Evolutionary conservation across 768 basidiomycete species (phyloP).

Genomic region (Brasilioporus rufonigricans): DNA sequence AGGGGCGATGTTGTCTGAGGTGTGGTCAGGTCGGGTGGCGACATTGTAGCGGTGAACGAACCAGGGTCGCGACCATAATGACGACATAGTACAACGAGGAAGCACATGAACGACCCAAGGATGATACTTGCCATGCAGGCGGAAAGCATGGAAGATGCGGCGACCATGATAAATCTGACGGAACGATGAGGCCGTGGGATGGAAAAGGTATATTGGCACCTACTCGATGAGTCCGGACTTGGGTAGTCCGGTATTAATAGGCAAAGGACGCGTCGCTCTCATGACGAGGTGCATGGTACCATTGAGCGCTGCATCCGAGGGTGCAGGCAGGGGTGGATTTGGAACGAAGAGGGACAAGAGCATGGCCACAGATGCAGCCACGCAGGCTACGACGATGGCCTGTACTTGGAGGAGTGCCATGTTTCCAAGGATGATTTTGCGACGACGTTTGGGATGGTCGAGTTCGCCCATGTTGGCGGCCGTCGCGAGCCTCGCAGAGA

Average conservation of each 20-base stretch:
- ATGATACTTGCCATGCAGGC: constrained; percentile 74
- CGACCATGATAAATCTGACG: constrained; percentile 70
- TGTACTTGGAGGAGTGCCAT: constrained; percentile 81
- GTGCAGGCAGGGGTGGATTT: constrained; percentile 15
- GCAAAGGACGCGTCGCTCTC: constrained; percentile 25
- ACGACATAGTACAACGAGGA: constrained; percentile 75
- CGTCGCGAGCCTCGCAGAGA: constrained; percentile 93
- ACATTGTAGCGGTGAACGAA: constrained; percentile 26
- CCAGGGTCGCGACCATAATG: constrained; percentile 82
- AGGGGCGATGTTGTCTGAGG: constrained; percentile 89
- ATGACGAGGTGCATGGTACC: constrained; percentile 4
- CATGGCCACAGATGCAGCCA: constrained; percentile 79
- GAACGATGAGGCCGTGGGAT: constrained; percentile 3
- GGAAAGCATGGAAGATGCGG: constrained; percentile 76
- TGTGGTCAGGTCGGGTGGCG: background rate
- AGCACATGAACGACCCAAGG: constrained; percentile 92
- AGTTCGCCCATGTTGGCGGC: constrained; percentile 93
- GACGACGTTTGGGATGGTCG: constrained; percentile 63
- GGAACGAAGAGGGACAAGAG: constrained; percentile 66
- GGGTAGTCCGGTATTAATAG: constrained; percentile 27
- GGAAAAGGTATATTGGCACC: constrained; percentile 4
- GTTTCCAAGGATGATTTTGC: constrained; percentile 74
- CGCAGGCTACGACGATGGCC: constrained; percentile 82
- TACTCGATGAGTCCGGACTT: constrained; percentile 42
- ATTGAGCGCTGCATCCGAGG: constrained; percentile 12